phyloP scores from a whole-genome alignment of 2,329 filamentous ascomycete species.

The Fusarium sp. region DNA sequence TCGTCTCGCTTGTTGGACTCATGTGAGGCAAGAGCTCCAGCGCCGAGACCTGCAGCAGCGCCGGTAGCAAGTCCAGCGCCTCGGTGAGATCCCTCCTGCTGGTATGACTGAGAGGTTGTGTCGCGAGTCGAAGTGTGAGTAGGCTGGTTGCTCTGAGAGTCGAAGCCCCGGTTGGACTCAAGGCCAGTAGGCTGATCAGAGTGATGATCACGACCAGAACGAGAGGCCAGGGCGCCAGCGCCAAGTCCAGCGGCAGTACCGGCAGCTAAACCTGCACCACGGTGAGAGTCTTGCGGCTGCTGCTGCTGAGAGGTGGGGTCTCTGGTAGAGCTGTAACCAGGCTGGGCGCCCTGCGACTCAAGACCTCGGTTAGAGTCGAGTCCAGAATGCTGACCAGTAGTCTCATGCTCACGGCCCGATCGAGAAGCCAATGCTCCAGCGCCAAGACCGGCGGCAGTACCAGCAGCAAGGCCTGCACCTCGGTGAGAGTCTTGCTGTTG shows the following conservation, averaged over 20 bases:
- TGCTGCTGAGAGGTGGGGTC: background rate
- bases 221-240: background rate
- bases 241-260: slow-evolving; percentile 7
- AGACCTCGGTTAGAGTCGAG: background rate
- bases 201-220: background rate
- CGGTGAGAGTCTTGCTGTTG: slow-evolving; percentile 6
- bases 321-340: background rate
- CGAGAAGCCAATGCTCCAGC: background rate
- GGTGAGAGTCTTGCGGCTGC: background rate
- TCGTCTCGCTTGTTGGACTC: background rate
- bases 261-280: background rate
- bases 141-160: background rate
- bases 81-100: background rate
- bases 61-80: background rate
- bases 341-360: background rate
- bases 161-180: background rate
- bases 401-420: background rate
- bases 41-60: slow-evolving; percentile 23
- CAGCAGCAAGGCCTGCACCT: background rate
- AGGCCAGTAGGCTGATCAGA: background rate
- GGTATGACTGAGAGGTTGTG: background rate
- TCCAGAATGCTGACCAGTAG: background rate
- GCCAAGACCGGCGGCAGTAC: background rate
- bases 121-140: background rate
- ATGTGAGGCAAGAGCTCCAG: slow-evolving; percentile 18